Conservation (phyloP, 805 yeast species). For the Starmera pachycereana region DNA sequence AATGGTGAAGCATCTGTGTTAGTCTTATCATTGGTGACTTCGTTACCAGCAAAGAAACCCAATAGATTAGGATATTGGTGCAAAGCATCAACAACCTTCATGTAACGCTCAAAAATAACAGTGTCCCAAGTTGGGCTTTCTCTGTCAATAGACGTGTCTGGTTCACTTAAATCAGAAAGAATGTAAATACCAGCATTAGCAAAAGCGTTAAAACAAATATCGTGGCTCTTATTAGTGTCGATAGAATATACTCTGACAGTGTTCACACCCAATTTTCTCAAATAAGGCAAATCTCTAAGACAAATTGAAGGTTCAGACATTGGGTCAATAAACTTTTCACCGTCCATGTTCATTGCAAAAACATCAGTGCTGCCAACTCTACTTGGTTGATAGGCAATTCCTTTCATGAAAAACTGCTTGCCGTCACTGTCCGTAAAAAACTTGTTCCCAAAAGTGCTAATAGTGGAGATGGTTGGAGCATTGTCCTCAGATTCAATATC, state of each 20-base stretch:
- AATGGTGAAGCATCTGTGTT: constrained; percentile 88
- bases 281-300: constrained; percentile 73
- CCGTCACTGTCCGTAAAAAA: constrained; percentile 67
- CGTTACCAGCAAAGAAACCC: constrained; percentile 97
- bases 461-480: constrained; percentile 21
- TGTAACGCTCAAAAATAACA: constrained; percentile 65
- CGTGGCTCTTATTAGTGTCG: constrained; percentile 62
- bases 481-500: too few relatives aligned
- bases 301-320: constrained; percentile 63
- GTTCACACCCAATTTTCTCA: constrained; percentile 59
- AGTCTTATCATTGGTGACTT: constrained; percentile 75
- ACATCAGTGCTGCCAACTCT: constrained; percentile 26
- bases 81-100: constrained; percentile 71
- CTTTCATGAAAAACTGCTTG: constrained; percentile 77
- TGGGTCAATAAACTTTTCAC: constrained; percentile 51
- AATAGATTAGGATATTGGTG: constrained; percentile 69
- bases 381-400: constrained; percentile 79
- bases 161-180: constrained; percentile 83
- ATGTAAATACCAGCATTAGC: constrained; percentile 87
- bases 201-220: constrained; percentile 63
- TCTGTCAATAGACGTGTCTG: constrained; percentile 68
- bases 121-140: constrained; percentile 71
- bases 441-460: constrained; percentile 62
- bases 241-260: constrained; percentile 81
- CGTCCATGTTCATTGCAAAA: constrained; percentile 9